phyloP scores from a whole-genome alignment of 163 green algal species.

The Trebouxia gelatinosa region DNA sequence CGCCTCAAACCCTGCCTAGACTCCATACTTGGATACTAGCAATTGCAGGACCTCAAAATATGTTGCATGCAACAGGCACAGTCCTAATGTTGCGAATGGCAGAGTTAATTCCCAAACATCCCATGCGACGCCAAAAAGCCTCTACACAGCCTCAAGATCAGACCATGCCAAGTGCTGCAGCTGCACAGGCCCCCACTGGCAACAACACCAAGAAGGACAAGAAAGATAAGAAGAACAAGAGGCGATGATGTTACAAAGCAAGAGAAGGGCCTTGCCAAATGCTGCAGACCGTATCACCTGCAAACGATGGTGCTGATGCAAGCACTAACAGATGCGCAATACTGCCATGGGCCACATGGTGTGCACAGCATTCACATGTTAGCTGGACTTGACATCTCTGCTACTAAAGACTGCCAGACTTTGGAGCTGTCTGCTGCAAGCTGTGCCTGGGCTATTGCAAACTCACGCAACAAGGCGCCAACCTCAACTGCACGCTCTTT shows the following conservation, averaged over 20 bases:
- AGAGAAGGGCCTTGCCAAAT: not conserved
- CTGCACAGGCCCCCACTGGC: not conserved
- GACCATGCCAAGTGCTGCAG: not conserved
- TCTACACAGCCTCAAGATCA: not conserved
- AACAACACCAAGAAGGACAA: slow-evolving; percentile 1
- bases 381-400: slow-evolving; percentile 27
- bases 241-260: slow-evolving; percentile 1
- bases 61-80: slow-evolving; percentile 33
- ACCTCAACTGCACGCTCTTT: slow-evolving; percentile 74
- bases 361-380: too few species aligned
- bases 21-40: not conserved
- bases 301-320: too few species aligned
- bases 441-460: slow-evolving; percentile 60
- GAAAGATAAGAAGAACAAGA: slow-evolving; percentile 26
- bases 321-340: too few species aligned
- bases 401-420: slow-evolving; percentile 27
- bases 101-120: slow-evolving; percentile 52
- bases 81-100: slow-evolving; percentile 43
- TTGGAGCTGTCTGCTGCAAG: slow-evolving; percentile 34
- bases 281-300: too few species aligned
- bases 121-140: slow-evolving; percentile 8
- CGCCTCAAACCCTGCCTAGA: too few species aligned
- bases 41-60: not conserved
- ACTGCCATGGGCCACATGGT: too few species aligned
- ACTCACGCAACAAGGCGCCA: slow-evolving; percentile 58